phyloP scores from a whole-genome alignment of 2,329 filamentous ascomycete species.

The Claviceps humidiphila region DNA sequence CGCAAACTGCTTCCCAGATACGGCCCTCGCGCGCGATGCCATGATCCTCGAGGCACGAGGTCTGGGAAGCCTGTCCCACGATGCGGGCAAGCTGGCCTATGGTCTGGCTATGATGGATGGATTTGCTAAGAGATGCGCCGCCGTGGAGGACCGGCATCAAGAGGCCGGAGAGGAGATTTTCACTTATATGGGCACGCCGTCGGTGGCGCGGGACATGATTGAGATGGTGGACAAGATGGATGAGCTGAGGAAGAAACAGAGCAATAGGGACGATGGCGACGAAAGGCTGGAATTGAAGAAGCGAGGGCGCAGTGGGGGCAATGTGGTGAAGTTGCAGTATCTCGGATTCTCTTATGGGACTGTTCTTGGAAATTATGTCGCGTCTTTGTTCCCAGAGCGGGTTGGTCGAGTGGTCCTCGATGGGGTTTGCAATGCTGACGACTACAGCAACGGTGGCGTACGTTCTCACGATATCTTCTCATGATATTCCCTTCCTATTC shows the following conservation, averaged over 20 bases:
- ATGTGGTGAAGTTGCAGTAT: slow-evolving; percentile 25
- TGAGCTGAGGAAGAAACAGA: slow-evolving; percentile 15
- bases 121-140: slow-evolving; percentile 17
- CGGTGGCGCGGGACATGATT: slow-evolving; percentile 30
- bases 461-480: slow-evolving; percentile 8
- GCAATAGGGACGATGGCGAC: background rate
- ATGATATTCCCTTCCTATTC: background rate
- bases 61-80: slow-evolving; percentile 14
- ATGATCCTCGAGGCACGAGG: slow-evolving; percentile 18
- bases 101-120: slow-evolving; percentile 14
- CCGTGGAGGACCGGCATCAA: slow-evolving; percentile 3
- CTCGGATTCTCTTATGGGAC: slow-evolving; percentile 36
- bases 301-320: slow-evolving; percentile 1
- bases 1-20: slow-evolving; percentile 24
- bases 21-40: slow-evolving; percentile 17
- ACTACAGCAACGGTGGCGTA: slow-evolving; percentile 21
- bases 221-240: slow-evolving; percentile 29
- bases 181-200: slow-evolving; percentile 22
- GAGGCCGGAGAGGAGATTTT: slow-evolving; percentile 16
- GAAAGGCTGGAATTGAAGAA: slow-evolving; percentile 7
- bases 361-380: slow-evolving; percentile 21
- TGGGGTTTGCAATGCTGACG: slow-evolving; percentile 22
- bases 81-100: slow-evolving; percentile 12
- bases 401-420: slow-evolving; percentile 30
- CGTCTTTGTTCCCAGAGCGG: slow-evolving; percentile 22